phyloP scores from a whole-genome alignment of 805 yeast species.

The Hanseniaspora vineae region DNA sequence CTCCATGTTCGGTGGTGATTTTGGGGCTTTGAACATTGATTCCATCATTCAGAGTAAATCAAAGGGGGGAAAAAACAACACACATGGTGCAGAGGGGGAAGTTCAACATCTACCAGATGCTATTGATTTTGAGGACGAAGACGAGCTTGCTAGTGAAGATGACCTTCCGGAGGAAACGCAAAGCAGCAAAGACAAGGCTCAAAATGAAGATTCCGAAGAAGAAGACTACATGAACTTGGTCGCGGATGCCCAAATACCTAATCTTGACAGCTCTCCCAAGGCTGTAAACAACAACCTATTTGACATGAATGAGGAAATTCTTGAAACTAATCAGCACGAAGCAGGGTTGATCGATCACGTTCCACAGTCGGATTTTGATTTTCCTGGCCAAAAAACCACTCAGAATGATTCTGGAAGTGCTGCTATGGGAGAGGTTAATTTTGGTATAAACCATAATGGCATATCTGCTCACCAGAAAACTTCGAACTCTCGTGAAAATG shows the following conservation, averaged over 20 bases:
- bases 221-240: conserved; percentile 10
- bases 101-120: conserved; percentile 83
- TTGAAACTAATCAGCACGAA: background rate
- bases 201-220: conserved; percentile 19
- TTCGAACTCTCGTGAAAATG: background rate
- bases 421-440: no score
- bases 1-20: conserved; percentile 26
- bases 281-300: conserved; percentile 10
- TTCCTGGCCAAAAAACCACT: background rate
- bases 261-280: conserved; percentile 18
- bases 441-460: no score
- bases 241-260: conserved; percentile 3
- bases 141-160: conserved; percentile 78
- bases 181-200: conserved; percentile 4
- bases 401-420: no score
- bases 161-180: conserved; percentile 32
- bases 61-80: conserved; percentile 6
- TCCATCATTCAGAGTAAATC: conserved; percentile 13
- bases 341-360: background rate
- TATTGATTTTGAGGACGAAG: conserved; percentile 86
- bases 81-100: conserved; percentile 27
- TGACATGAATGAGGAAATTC: conserved; percentile 1
- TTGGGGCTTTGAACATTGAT: conserved; percentile 24
- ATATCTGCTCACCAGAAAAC: no score
- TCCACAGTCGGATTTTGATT: background rate